Percentiles rank a stretch among this genome's conserved stretches.
These are phyloP conservation scores for Eimeria necatrix DNA, from an alignment of 169 alveolate species.

Conservation along the genomic window DNA sequence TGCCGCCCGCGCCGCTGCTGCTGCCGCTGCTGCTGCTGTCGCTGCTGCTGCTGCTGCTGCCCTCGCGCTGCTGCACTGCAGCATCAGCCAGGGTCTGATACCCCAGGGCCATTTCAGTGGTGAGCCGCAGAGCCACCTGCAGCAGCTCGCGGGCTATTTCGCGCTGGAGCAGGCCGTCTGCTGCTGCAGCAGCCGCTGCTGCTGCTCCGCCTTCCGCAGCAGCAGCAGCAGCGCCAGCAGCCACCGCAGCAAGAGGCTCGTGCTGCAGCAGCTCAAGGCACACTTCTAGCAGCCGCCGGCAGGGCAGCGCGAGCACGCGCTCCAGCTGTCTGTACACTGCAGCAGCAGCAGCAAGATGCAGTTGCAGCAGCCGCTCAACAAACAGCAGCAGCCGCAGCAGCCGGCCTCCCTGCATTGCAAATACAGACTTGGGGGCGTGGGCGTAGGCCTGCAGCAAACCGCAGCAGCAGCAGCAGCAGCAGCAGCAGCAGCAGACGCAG, in stretches of 20 bases:
- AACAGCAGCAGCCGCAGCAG: conserved; percentile 17
- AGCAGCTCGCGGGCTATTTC: not conserved
- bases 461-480: not conserved
- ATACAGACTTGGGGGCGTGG: not conserved
- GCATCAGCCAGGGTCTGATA: conserved; percentile 19
- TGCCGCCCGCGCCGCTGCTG: no score
- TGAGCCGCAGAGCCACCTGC: not conserved
- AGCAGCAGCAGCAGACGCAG: no score
- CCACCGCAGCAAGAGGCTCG: not conserved
- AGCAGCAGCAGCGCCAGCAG: not conserved
- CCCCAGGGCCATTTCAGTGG: not conserved
- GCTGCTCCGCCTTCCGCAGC: not conserved
- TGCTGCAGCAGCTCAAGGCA: not conserved
- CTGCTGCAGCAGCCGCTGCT: not conserved
- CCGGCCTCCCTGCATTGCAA: conserved; percentile 4
- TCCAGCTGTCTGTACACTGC: conserved; percentile 26
- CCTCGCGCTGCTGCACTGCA: conserved; percentile 7
- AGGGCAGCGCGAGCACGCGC: conserved; percentile 14
- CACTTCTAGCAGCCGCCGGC: conserved; percentile 26
- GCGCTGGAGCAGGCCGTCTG: not conserved
- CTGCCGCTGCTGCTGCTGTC: not conserved
- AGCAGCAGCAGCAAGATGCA: conserved; percentile 21
- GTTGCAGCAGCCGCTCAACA: conserved; percentile 5
- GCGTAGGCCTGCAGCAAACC: not conserved
- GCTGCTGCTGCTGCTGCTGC: not conserved